Evolutionary conservation across 345 rosid genomes (phyloP).

Genomic region (Ailanthus altissimus): DNA sequence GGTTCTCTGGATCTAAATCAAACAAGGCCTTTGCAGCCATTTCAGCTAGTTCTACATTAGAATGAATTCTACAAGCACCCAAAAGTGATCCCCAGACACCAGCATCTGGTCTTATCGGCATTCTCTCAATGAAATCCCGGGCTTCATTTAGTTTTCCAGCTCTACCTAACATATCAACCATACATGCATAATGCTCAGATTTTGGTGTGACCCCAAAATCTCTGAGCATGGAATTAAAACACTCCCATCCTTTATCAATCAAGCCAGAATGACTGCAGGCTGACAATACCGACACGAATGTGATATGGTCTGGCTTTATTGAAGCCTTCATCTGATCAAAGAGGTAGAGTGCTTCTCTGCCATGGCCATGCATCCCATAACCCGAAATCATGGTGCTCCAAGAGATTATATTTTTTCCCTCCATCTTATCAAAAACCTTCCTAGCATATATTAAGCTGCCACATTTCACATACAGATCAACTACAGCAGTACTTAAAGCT

Average conservation of each 20-base stretch:
- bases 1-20: constrained; percentile 33
- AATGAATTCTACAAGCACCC: constrained; percentile 52
- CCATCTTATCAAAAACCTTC: constrained; percentile 45
- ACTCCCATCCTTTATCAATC: constrained; percentile 48
- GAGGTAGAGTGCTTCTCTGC: constrained; percentile 42
- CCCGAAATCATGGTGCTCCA: constrained; percentile 63
- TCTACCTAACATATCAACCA: constrained; percentile 59
- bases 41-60: constrained; percentile 32
- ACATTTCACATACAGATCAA: constrained; percentile 47
- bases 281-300: constrained; percentile 46
- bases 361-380: constrained; percentile 49
- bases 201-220: constrained; percentile 41
- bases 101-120: constrained; percentile 47
- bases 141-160: constrained; percentile 49
- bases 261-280: constrained; percentile 61
- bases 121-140: constrained; percentile 37
- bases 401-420: constrained; percentile 38
- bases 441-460: constrained; percentile 45
- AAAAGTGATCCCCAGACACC: constrained; percentile 52
- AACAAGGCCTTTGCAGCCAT: constrained; percentile 33
- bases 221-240: constrained; percentile 47
- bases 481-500: constrained; percentile 31
- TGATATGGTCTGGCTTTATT: constrained; percentile 47
- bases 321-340: constrained; percentile 45
- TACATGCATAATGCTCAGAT: constrained; percentile 49